Percentiles rank a stretch among this genome's conserved stretches.
Evolutionary conservation across 371 early-diverging fungal species (phyloP).

Genomic region (Haplosporangium sp.): DNA sequence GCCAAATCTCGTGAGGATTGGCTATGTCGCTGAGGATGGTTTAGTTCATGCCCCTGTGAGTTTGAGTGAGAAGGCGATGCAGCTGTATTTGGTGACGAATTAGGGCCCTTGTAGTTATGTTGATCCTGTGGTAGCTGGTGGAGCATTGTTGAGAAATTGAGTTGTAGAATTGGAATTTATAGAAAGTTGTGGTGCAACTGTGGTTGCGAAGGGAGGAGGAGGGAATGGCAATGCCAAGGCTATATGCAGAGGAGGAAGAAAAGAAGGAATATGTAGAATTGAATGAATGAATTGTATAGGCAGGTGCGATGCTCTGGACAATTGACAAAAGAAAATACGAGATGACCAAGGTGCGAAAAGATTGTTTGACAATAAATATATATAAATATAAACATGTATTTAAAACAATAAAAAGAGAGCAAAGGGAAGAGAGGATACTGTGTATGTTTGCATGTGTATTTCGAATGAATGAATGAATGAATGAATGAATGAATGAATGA

Average conservation of each 20-base stretch:
- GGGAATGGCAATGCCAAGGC: neutral
- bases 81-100: conserved; percentile 3
- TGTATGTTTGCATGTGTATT: too few relatives aligned
- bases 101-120: conserved; percentile 8
- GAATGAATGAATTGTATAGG: too few relatives aligned
- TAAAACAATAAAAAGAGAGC: neutral
- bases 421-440: neutral
- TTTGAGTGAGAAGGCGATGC: conserved; percentile 7
- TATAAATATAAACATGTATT: neutral
- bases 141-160: conserved; percentile 10
- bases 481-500: too few relatives aligned
- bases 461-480: neutral
- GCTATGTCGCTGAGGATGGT: conserved; percentile 15
- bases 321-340: too few relatives aligned
- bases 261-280: too few relatives aligned
- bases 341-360: too few relatives aligned
- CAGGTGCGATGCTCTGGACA: too few relatives aligned
- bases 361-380: too few relatives aligned
- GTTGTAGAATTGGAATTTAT: neutral
- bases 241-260: too few relatives aligned
- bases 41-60: conserved; percentile 1
- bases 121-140: conserved; percentile 27
- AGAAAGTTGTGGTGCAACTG: neutral
- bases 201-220: neutral
- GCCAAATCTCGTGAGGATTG: conserved; percentile 40